A percentile compares a stretch with the other conserved stretches of the same genome.
Evolutionary conservation across 805 yeast genomes (phyloP).

Genomic region (Wickerhamiella australiensis): DNA sequence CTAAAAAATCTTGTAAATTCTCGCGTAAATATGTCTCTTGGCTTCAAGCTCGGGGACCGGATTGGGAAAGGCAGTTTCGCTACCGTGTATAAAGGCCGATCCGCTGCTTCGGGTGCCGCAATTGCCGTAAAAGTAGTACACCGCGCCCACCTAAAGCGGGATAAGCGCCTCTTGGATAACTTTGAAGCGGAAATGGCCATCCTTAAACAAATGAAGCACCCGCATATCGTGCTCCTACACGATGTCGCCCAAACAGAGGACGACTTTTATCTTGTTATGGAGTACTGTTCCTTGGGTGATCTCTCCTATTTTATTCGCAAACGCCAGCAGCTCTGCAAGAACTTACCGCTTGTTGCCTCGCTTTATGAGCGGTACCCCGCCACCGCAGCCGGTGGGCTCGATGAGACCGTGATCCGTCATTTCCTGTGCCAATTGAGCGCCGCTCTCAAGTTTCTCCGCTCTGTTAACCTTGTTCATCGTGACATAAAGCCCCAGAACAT

Average conservation of each 20-base stretch:
- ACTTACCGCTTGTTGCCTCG: constrained; percentile 68
- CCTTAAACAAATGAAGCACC: constrained; percentile 75
- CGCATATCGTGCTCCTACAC: constrained; percentile 77
- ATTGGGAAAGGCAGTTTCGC: constrained; percentile 97
- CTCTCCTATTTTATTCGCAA: constrained; percentile 74
- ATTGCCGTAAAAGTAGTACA: constrained; percentile 87
- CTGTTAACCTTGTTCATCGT: constrained; percentile 79
- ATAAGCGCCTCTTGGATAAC: constrained; percentile 78
- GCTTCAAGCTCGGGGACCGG: constrained; percentile 42
- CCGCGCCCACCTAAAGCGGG: constrained; percentile 50
- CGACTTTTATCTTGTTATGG: constrained; percentile 87
- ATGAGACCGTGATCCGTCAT: constrained; percentile 66
- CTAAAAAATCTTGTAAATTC: too few relatives aligned
- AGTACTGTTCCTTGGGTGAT: constrained; percentile 92
- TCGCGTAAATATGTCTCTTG: not conserved
- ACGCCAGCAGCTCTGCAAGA: constrained; percentile 54
- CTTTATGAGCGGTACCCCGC: constrained; percentile 74
- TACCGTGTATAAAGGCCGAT: constrained; percentile 76
- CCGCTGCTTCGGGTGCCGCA: constrained; percentile 35
- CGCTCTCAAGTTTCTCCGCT: constrained; percentile 70
- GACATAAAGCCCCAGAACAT: constrained; percentile 90
- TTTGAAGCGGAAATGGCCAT: constrained; percentile 87
- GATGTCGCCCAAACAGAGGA: constrained; percentile 67
- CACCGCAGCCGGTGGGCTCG: constrained; percentile 65
- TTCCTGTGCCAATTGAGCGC: constrained; percentile 77